Evolutionary conservation across 1,284 basidiomycete genomes (phyloP).

Genomic region (Austropuccinia psidii): DNA sequence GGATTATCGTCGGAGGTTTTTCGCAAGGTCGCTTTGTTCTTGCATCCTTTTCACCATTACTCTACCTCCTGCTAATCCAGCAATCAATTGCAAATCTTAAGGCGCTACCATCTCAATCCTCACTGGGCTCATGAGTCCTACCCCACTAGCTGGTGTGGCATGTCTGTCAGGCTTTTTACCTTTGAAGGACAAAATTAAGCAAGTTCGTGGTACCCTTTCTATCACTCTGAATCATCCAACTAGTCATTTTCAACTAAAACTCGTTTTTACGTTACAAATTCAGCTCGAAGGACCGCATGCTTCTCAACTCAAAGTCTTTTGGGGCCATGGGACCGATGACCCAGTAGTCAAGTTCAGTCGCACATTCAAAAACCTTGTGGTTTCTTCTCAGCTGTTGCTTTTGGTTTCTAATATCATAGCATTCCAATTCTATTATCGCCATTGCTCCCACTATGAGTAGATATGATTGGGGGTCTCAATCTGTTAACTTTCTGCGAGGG

Average conservation of each 20-base stretch:
- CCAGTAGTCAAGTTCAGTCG: not conserved
- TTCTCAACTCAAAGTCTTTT: conserved; percentile 10
- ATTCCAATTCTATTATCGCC: no score
- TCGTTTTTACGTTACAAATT: not conserved
- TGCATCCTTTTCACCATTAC: not conserved
- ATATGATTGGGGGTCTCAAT: conserved; percentile 18
- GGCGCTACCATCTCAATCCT: conserved; percentile 18
- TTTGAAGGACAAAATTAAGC: conserved; percentile 17
- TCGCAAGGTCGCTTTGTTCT: conserved; percentile 13
- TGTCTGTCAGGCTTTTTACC: conserved; percentile 20
- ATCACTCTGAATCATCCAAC: not conserved
- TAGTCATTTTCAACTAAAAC: not conserved
- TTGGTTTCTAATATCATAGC: not conserved
- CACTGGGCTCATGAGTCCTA: conserved; percentile 14
- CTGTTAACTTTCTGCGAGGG: conserved; percentile 11
- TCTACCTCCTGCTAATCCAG: not conserved
- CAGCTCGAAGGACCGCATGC: conserved; percentile 23
- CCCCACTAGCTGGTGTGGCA: conserved; percentile 7
- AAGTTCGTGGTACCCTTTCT: not conserved
- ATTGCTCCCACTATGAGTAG: not conserved
- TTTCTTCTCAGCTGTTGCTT: not conserved
- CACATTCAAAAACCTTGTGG: not conserved
- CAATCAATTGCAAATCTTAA: not conserved
- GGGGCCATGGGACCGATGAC: conserved; percentile 29
- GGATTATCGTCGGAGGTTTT: conserved; percentile 28